Percentiles rank a stretch among this genome's conserved stretches.
Conservation (phyloP, 306 rosid species). For the Rosa chinensis region DNA sequence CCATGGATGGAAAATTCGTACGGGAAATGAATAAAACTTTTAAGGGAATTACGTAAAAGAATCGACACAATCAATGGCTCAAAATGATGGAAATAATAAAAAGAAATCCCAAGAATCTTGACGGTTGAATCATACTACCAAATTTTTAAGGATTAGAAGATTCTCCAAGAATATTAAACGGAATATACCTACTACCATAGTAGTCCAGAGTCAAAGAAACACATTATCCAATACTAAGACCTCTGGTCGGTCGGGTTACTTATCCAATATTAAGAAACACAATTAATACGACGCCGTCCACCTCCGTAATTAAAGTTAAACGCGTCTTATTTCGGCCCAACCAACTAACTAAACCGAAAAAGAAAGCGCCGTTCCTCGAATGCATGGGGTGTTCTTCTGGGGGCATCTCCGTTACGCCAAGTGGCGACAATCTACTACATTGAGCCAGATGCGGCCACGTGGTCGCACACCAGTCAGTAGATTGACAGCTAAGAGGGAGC, state of each 20-base stretch:
- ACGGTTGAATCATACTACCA: constrained; percentile 2
- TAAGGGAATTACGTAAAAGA: not conserved
- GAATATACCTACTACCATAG: constrained; percentile 6
- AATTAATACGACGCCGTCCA: not conserved
- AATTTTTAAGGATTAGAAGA: constrained; percentile 6
- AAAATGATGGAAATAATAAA: not conserved
- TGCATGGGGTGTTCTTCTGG: constrained; percentile 21
- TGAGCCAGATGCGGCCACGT: constrained; percentile 12
- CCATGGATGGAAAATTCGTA: not conserved
- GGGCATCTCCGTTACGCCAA: constrained; percentile 17
- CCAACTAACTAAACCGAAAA: constrained; percentile 46
- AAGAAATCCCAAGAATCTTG: not conserved
- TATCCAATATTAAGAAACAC: constrained; percentile 1
- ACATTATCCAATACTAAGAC: constrained; percentile 6
- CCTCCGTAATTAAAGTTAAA: not conserved
- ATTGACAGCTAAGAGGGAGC: constrained; percentile 32
- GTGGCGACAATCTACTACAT: not conserved
- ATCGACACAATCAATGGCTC: not conserved
- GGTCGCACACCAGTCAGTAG: not conserved
- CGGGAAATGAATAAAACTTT: not conserved
- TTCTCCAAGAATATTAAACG: not conserved
- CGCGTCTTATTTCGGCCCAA: constrained; percentile 14
- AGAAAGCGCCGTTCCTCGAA: not conserved
- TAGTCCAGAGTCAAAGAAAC: constrained; percentile 1
- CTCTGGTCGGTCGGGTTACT: constrained; percentile 48